These are phyloP conservation scores for Aspergillus udagawae DNA, from an alignment of 2,329 filamentous ascomycete species.

Conservation along the genomic window DNA sequence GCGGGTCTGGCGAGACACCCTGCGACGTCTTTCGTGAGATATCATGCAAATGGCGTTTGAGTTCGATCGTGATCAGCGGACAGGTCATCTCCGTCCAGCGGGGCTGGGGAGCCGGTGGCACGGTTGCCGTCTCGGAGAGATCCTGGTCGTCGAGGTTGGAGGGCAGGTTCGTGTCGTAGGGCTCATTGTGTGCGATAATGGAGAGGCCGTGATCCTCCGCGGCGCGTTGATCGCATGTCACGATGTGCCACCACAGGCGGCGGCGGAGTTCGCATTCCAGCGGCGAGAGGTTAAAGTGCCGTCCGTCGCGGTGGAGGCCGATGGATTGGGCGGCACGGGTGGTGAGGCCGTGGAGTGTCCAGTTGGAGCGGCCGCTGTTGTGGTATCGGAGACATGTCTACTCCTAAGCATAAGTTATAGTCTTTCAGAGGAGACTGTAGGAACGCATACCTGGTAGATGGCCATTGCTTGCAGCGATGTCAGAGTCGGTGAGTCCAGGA, in stretches of 20 bases:
- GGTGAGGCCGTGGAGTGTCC: conserved; percentile 50
- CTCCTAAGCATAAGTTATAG: neutral
- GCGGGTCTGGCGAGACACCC: conserved; percentile 23
- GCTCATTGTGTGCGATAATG: conserved; percentile 42
- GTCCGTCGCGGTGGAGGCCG: conserved; percentile 50
- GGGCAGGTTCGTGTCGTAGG: conserved; percentile 38
- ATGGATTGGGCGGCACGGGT: conserved; percentile 50
- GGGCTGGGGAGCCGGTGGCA: conserved; percentile 44
- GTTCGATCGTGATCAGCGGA: conserved; percentile 51
- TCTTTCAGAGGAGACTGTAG: no score
- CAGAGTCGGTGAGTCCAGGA: conserved; percentile 39
- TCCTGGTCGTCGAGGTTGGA: conserved; percentile 54
- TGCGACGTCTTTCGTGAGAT: conserved; percentile 36
- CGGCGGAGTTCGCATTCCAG: conserved; percentile 54
- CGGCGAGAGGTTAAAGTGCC: conserved; percentile 46
- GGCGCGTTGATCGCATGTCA: conserved; percentile 40
- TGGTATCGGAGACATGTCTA: conserved; percentile 19
- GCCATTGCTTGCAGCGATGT: conserved; percentile 28
- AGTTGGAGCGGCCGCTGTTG: conserved; percentile 27
- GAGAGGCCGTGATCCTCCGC: conserved; percentile 58
- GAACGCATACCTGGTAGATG: conserved; percentile 40
- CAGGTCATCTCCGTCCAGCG: conserved; percentile 59
- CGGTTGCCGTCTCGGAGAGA: conserved; percentile 46
- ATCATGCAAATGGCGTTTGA: conserved; percentile 25
- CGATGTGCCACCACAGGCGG: conserved; percentile 54